A percentile compares a stretch with the other conserved stretches of the same genome.
phyloP scores from a whole-genome alignment of 108 stramenopile species.

The Discostella stelligeroides region DNA sequence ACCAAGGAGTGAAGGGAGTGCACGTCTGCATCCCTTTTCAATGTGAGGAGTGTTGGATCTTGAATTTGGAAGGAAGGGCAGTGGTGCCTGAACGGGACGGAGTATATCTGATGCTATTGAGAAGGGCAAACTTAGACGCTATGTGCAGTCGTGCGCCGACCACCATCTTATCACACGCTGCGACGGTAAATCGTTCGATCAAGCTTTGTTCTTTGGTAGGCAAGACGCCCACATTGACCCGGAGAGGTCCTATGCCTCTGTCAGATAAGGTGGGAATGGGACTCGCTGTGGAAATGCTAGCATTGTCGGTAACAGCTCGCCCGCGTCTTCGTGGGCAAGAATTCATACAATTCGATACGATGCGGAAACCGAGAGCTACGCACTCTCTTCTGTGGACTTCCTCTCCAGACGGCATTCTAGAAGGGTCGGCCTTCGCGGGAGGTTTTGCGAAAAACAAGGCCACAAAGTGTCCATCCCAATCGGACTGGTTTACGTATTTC shows the following conservation, averaged over 20 bases:
- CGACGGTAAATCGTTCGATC: neutral
- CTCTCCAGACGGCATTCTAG: neutral
- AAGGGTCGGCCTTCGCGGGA: too few species aligned
- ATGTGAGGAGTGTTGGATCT: too few species aligned
- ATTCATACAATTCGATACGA: too few species aligned
- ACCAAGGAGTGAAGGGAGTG: neutral
- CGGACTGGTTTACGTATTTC: too few species aligned
- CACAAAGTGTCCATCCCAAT: too few species aligned
- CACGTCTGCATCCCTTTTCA: too few species aligned
- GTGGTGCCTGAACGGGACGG: neutral
- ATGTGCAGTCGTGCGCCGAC: neutral
- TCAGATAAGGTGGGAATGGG: neutral
- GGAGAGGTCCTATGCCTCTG: constrained; percentile 4
- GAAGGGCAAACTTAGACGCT: too few species aligned
- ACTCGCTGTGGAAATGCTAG: neutral
- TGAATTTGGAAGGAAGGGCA: neutral
- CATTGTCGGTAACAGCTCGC: neutral
- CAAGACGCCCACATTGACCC: constrained; percentile 6
- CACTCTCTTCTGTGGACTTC: neutral
- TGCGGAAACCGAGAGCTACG: too few species aligned
- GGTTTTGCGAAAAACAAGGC: too few species aligned
- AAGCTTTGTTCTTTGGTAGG: neutral
- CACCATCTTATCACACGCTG: neutral
- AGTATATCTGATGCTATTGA: neutral
- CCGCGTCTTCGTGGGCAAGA: neutral